Conservation (phyloP, 106 monocot genomes). For the Ottelia alismoides region DNA sequence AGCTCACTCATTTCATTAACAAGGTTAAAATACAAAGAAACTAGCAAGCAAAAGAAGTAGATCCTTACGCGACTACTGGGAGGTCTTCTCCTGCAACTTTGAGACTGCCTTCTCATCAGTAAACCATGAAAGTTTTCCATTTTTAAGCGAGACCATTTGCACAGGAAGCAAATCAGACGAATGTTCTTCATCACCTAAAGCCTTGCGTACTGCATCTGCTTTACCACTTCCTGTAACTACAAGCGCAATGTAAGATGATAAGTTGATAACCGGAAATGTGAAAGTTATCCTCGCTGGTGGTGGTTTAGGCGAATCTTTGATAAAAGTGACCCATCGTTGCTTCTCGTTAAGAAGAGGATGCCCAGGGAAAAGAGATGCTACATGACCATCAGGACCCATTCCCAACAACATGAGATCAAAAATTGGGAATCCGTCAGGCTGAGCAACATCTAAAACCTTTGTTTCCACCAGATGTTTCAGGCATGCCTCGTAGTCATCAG, state of each 20-base stretch:
- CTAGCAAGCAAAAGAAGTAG: no score
- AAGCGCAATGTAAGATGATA: constrained; percentile 1
- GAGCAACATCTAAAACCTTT: neutral
- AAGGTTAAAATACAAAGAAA: no score
- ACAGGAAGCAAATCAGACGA: constrained; percentile 1
- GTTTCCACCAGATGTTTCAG: constrained; percentile 1
- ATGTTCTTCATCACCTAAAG: neutral
- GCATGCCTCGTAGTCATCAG: no score
- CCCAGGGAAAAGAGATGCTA: constrained; percentile 6
- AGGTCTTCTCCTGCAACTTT: no score
- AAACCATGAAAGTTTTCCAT: constrained; percentile 9
- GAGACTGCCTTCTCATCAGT: constrained; percentile 2
- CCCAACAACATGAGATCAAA: constrained; percentile 9
- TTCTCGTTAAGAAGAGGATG: constrained; percentile 1
- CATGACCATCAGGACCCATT: no score
- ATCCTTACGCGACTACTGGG: no score
- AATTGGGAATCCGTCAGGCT: neutral
- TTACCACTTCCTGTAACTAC: constrained; percentile 4
- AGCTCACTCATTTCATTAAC: no score
- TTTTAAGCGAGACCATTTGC: neutral
- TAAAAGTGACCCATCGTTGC: constrained; percentile 3
- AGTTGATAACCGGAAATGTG: constrained; percentile 12
- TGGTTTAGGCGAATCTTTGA: no score
- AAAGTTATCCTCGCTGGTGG: constrained; percentile 12
- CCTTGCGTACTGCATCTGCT: neutral